Conservation (phyloP, 2,329 filamentous ascomycete genomes). For the Penicillium sp. region DNA sequence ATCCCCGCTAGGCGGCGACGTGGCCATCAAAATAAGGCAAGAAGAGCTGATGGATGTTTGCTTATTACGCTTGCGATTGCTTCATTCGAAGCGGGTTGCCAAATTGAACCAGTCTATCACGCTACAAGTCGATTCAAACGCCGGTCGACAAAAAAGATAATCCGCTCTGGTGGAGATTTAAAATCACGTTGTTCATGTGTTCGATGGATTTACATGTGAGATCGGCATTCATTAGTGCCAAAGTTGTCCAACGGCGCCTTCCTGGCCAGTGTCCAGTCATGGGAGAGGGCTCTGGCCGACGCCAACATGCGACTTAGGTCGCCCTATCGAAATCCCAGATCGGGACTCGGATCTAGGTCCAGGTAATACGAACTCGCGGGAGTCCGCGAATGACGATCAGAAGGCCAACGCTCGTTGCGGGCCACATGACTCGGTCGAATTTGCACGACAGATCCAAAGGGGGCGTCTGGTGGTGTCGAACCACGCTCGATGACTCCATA, state of each 20-base stretch:
- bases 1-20: not conserved
- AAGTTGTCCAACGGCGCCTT: not conserved
- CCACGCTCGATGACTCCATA: constrained; percentile 27
- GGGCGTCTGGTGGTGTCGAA: constrained; percentile 13
- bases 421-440: constrained; percentile 4
- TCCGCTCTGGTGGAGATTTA: not conserved
- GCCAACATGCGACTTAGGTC: not conserved
- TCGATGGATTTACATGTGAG: not conserved
- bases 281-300: not conserved
- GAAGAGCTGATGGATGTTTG: no score
- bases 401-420: not conserved
- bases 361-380: constrained; percentile 10
- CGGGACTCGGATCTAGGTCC: constrained; percentile 14
- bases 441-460: constrained; percentile 22
- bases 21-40: not conserved
- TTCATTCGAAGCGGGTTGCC: not conserved
- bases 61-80: not conserved
- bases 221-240: not conserved
- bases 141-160: not conserved
- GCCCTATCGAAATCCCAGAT: constrained; percentile 10
- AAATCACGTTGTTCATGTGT: not conserved
- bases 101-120: not conserved
- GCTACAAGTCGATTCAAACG: not conserved
- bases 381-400: constrained; percentile 1
- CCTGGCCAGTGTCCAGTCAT: not conserved